Evolutionary conservation across 192 early-diverging fungal genomes (phyloP), one percentile per base, ranked within the genome.

Genomic region (Phycomyces nitens): DNA sequence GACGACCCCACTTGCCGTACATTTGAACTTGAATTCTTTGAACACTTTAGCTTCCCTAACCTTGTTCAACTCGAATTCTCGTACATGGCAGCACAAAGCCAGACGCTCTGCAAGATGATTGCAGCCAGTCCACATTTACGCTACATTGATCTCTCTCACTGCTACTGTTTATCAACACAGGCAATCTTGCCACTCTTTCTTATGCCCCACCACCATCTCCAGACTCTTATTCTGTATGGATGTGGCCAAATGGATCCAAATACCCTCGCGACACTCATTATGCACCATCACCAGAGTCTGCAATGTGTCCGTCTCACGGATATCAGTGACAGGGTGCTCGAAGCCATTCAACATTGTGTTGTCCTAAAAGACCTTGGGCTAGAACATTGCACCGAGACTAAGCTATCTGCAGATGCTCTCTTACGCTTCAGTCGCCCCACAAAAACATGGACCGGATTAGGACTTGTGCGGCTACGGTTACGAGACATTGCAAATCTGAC

Each of bases 401-500:
- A 27, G 14, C 64, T 71, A 18, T 60, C 70, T 3, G 43, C 51
- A 23, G 58, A 43, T 58, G 59, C 64, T 20, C 54, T 72, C 26
- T 42, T 27, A 27, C 40, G 54, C 24, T 72, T 66, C 44, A 62
- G 52, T 57, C 41, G n/a, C 29, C 12, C 39, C 27, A 8, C 11
- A 65, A 40, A 38, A 56, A 21, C 16, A 21, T 10, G 49, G 44
- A 14, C 58, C 43, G 29, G 39, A 34, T 34, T 52, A 40, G 53
- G 29, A 20, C 44, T 62, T 10, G 22, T 15, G 20, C 54, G 51
- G 38, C 43, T 72, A 16, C 59, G 70, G 20, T 39, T 72, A 18
- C 70, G 70, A 8, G 70, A 72, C 44, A 66, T 72, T 21, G 43
- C 59, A 26, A 62, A 61, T 27, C 40, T 72, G 53, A 66, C 70